Percentiles rank a stretch among this genome's conserved stretches.
These are phyloP conservation scores for Aspergillus versicolor DNA, from an alignment of 2,329 filamentous ascomycete genomes.

Conservation along the genomic window DNA sequence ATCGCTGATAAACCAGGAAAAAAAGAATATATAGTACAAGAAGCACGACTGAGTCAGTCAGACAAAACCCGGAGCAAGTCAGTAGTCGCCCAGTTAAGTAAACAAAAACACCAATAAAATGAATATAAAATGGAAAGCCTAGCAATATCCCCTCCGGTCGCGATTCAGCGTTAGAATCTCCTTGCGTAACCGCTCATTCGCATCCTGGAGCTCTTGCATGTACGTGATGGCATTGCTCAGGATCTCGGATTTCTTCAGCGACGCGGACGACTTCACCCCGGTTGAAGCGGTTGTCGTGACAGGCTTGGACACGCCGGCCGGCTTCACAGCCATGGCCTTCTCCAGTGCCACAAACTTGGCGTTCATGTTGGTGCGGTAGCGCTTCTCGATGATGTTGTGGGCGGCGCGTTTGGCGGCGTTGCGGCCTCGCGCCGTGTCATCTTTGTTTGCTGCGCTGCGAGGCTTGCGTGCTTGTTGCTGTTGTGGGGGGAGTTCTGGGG, in stretches of 20 bases:
- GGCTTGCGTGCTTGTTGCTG: constrained; percentile 17
- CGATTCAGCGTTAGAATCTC: constrained; percentile 33
- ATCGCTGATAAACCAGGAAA: neutral
- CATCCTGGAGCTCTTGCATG: constrained; percentile 36
- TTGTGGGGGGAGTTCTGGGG: constrained; percentile 28
- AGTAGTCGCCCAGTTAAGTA: neutral
- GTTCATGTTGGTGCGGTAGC: constrained; percentile 45
- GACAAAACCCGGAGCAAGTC: neutral
- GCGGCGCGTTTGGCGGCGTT: constrained; percentile 42
- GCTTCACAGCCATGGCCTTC: constrained; percentile 32
- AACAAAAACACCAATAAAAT: neutral
- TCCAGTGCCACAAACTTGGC: constrained; percentile 42
- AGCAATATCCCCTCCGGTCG: neutral
- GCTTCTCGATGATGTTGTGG: constrained; percentile 44
- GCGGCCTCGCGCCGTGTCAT: constrained; percentile 21
- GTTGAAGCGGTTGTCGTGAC: neutral
- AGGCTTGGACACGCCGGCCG: constrained; percentile 9
- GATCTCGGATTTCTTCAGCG: constrained; percentile 40
- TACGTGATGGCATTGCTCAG: constrained; percentile 37
- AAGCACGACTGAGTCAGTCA: neutral
- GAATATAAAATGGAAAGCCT: neutral
- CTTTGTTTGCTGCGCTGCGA: neutral
- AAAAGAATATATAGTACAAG: neutral
- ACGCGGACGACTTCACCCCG: constrained; percentile 26
- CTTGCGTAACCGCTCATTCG: constrained; percentile 33